Conservation (phyloP, 1,284 basidiomycete species). For the Abortiporus biennis region DNA sequence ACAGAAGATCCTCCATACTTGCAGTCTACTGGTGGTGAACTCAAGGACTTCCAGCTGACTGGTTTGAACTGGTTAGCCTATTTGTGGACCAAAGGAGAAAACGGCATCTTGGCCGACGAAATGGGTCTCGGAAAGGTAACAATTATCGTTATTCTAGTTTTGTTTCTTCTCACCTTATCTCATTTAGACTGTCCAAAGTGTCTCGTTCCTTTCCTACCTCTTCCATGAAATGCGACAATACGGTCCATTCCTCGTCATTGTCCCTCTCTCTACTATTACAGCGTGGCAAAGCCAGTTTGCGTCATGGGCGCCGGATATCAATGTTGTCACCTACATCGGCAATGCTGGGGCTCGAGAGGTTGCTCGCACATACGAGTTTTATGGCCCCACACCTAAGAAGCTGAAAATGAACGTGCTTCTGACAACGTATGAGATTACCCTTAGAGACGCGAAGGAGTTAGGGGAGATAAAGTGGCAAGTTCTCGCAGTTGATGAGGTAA, state of each 20-base stretch:
- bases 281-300: slow-evolving; percentile 98
- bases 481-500: slow-evolving; percentile 91
- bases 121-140: slow-evolving; percentile 97
- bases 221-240: slow-evolving; percentile 93
- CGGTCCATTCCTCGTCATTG: slow-evolving; percentile 97
- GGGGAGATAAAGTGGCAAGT: slow-evolving; percentile 97
- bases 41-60: slow-evolving; percentile 98
- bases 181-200: slow-evolving; percentile 87
- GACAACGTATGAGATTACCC: slow-evolving; percentile 95
- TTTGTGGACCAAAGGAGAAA: slow-evolving; percentile 91
- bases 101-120: slow-evolving; percentile 98
- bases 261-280: slow-evolving; percentile 95
- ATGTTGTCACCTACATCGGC: slow-evolving; percentile 96
- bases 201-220: slow-evolving; percentile 92
- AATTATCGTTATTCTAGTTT: slow-evolving; percentile 2
- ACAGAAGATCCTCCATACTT: slow-evolving; percentile 91
- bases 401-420: slow-evolving; percentile 96
- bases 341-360: slow-evolving; percentile 85
- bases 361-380: slow-evolving; percentile 92
- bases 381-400: slow-evolving; percentile 71
- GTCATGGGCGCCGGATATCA: slow-evolving; percentile 94
- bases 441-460: slow-evolving; percentile 88
- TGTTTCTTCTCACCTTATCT: not conserved
- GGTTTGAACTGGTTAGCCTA: slow-evolving; percentile 99
- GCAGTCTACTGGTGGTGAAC: slow-evolving; percentile 65